These are phyloP conservation scores for Botrytis hyacinthi DNA, from an alignment of 2,329 filamentous ascomycete genomes.

Conservation along the genomic window DNA sequence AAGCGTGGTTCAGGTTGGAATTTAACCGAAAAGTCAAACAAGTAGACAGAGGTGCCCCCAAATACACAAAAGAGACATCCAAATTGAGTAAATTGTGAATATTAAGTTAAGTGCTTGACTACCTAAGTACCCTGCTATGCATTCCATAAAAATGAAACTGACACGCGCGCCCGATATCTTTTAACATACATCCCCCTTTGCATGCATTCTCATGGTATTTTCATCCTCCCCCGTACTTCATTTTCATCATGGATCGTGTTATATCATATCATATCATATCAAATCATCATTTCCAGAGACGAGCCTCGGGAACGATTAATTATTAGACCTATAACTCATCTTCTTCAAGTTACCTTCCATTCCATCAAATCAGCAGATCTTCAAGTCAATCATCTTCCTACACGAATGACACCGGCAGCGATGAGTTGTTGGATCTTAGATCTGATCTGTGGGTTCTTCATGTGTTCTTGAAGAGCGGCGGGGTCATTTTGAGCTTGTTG, in stretches of 20 bases:
- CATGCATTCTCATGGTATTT: conserved; percentile 14
- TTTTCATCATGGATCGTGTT: conserved; percentile 1
- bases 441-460: conserved; percentile 84
- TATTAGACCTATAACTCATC: background rate
- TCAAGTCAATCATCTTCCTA: conserved; percentile 50
- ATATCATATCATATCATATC: conserved; percentile 5
- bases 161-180: background rate
- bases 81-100: background rate
- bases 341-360: background rate
- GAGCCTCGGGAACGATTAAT: conserved; percentile 5
- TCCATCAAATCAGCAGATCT: background rate
- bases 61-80: background rate
- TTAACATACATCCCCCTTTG: conserved; percentile 3
- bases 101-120: conserved; percentile 6
- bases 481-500: conserved; percentile 96
- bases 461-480: conserved; percentile 90
- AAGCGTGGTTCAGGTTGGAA: no score
- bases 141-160: background rate
- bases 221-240: background rate
- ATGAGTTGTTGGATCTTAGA: conserved; percentile 71
- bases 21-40: background rate
- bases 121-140: background rate
- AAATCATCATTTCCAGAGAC: conserved; percentile 7
- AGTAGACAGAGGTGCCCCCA: background rate
- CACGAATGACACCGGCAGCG: conserved; percentile 78